phyloP scores from a whole-genome alignment of 176 grass and related monocot species.

The Typha latifolia region DNA sequence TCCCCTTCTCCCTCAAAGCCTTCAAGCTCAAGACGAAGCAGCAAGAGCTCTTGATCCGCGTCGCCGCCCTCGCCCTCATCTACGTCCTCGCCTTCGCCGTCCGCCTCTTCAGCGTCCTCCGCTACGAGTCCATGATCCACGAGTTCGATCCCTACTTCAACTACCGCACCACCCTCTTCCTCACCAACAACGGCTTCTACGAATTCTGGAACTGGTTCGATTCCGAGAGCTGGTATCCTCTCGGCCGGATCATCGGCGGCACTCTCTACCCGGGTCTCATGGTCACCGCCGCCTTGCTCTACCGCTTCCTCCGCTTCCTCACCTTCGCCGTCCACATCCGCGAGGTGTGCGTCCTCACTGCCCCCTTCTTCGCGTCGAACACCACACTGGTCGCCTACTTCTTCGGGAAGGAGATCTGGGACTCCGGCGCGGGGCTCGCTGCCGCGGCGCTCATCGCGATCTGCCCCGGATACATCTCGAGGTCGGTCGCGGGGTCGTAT shows the following conservation, averaged over 20 bases:
- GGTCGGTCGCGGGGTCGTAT: constrained; percentile 80
- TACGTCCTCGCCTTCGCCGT: constrained; percentile 92
- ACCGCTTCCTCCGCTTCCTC: constrained; percentile 68
- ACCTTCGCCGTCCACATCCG: constrained; percentile 88
- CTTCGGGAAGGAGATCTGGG: constrained; percentile 99
- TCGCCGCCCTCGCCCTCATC: constrained; percentile 75
- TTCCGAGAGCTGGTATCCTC: constrained; percentile 97
- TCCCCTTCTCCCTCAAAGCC: constrained; percentile 43
- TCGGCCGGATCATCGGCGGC: constrained; percentile 84
- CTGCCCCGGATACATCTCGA: constrained; percentile 94
- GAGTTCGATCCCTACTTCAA: constrained; percentile 99
- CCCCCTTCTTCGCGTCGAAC: constrained; percentile 93
- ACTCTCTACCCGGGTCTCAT: constrained; percentile 93
- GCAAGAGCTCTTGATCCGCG: constrained; percentile 91
- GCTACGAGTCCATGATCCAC: constrained; percentile 99
- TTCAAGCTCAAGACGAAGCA: constrained; percentile 87
- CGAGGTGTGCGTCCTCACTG: constrained; percentile 96
- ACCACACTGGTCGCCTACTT: constrained; percentile 94
- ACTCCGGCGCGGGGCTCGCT: constrained; percentile 69
- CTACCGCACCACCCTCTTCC: constrained; percentile 97
- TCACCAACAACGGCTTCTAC: constrained; percentile 57
- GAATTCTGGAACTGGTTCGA: constrained; percentile 99
- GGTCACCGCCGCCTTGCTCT: constrained; percentile 83
- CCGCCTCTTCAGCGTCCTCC: constrained; percentile 93
- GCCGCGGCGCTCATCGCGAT: constrained; percentile 88